These are phyloP conservation scores for Clonostachys solani DNA, from an alignment of 2,329 filamentous ascomycete genomes.

Conservation along the genomic window DNA sequence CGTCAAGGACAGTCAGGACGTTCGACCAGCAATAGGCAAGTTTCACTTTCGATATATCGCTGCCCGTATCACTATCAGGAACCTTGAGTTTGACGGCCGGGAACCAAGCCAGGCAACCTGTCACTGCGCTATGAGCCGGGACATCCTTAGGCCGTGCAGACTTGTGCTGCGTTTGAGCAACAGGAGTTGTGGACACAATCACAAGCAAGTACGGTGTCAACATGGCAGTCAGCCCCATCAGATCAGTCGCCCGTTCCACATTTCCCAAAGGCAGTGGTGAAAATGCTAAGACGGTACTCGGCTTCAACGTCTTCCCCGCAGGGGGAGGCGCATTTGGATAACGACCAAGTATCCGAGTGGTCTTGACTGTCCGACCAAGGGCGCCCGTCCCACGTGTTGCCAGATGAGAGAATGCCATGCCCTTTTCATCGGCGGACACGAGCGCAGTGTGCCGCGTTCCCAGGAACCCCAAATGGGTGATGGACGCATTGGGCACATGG, in stretches of 20 bases:
- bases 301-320: slow-evolving; percentile 68
- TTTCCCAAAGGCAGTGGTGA: slow-evolving; percentile 90
- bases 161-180: slow-evolving; percentile 96
- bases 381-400: slow-evolving; percentile 87
- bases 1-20: slow-evolving; percentile 87
- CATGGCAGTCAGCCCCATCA: slow-evolving; percentile 88
- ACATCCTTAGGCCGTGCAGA: slow-evolving; percentile 87
- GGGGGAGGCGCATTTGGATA: slow-evolving; percentile 72
- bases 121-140: slow-evolving; percentile 84
- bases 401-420: slow-evolving; percentile 98
- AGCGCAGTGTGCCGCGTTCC: slow-evolving; percentile 91
- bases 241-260: slow-evolving; percentile 81
- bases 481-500: slow-evolving; percentile 71
- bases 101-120: slow-evolving; percentile 94
- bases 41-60: slow-evolving; percentile 74
- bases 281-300: slow-evolving; percentile 92
- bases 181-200: slow-evolving; percentile 92
- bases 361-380: slow-evolving; percentile 81
- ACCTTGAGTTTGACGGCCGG: slow-evolving; percentile 89
- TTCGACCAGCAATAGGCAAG: slow-evolving; percentile 99
- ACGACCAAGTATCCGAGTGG: slow-evolving; percentile 82
- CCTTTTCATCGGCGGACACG: slow-evolving; percentile 88
- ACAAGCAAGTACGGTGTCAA: slow-evolving; percentile 93
- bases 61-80: slow-evolving; percentile 61
- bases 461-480: slow-evolving; percentile 91